A percentile compares a stretch with the other conserved stretches of the same genome.
phyloP scores from a whole-genome alignment of 2,329 filamentous ascomycete species.

The Xylaria digitata region DNA sequence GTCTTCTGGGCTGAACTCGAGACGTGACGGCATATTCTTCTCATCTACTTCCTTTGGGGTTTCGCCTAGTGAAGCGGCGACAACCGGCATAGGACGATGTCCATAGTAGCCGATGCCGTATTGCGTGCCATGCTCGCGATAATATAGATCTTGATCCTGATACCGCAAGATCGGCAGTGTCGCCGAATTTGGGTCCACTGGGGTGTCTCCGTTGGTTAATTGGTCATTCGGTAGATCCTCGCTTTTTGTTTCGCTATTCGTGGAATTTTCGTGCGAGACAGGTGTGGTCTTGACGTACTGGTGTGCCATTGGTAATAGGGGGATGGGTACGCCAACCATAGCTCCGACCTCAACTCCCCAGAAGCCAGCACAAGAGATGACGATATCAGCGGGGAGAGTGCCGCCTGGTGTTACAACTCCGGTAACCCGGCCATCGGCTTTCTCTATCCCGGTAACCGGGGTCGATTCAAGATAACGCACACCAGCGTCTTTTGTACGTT shows the following conservation, averaged over 20 bases:
- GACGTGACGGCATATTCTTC: slow-evolving; percentile 37
- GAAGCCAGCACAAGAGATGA: slow-evolving; percentile 39
- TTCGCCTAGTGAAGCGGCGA: slow-evolving; percentile 25
- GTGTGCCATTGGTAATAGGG: slow-evolving; percentile 38
- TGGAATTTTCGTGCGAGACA: slow-evolving; percentile 4
- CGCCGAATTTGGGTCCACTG: slow-evolving; percentile 29
- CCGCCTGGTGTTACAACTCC: slow-evolving; percentile 33
- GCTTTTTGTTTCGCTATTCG: slow-evolving; percentile 12
- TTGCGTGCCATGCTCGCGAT: slow-evolving; percentile 36
- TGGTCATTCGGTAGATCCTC: slow-evolving; percentile 16
- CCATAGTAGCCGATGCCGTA: slow-evolving; percentile 39
- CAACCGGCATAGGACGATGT: slow-evolving; percentile 36
- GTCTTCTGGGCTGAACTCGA: slow-evolving; percentile 34
- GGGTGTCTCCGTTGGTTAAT: slow-evolving; percentile 13
- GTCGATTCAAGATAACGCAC: slow-evolving; percentile 36
- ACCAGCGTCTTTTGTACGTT: slow-evolving; percentile 34
- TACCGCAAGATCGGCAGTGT: slow-evolving; percentile 36
- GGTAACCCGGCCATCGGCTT: slow-evolving; percentile 29
- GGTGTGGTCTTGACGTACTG: slow-evolving; percentile 40
- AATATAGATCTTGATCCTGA: slow-evolving; percentile 40
- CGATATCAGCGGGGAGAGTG: slow-evolving; percentile 35
- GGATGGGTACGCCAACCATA: slow-evolving; percentile 38
- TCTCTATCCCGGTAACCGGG: slow-evolving; percentile 36
- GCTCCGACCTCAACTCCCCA: slow-evolving; percentile 39
- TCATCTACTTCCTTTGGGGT: slow-evolving; percentile 35